Conservation (phyloP, 148 eudicot genomes). For the Fagopyrum esculentum region DNA sequence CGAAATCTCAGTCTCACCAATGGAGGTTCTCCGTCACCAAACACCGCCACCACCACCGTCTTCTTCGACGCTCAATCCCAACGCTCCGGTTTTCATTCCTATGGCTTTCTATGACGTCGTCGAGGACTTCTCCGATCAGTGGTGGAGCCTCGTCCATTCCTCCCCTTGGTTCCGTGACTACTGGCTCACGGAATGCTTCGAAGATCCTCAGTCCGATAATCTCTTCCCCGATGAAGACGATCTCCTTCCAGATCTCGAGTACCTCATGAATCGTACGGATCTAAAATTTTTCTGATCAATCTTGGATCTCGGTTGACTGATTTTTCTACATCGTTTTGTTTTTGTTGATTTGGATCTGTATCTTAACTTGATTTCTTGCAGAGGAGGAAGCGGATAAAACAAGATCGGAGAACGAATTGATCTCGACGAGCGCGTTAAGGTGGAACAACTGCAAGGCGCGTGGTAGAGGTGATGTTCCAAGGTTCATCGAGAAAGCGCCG, state of each 20-base stretch:
- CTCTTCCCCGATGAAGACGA: slow-evolving; percentile 20
- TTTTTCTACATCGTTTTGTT: not conserved
- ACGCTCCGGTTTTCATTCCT: slow-evolving; percentile 89
- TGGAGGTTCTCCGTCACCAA: slow-evolving; percentile 11
- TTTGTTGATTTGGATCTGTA: not conserved
- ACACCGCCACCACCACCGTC: slow-evolving; percentile 5
- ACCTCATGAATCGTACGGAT: slow-evolving; percentile 22
- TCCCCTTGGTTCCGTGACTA: slow-evolving; percentile 79
- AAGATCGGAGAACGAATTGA: slow-evolving; percentile 35
- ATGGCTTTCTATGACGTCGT: slow-evolving; percentile 53
- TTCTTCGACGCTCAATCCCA: slow-evolving; percentile 51
- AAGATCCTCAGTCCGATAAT: slow-evolving; percentile 33
- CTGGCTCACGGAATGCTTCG: slow-evolving; percentile 72
- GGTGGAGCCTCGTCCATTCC: slow-evolving; percentile 80
- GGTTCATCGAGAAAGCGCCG: slow-evolving; percentile 50
- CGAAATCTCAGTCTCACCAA: not conserved
- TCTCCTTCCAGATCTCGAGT: slow-evolving; percentile 29
- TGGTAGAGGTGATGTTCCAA: slow-evolving; percentile 9
- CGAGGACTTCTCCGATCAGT: slow-evolving; percentile 78
- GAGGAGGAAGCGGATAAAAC: slow-evolving; percentile 26
- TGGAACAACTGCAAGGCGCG: slow-evolving; percentile 32
- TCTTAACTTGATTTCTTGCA: slow-evolving; percentile 9
- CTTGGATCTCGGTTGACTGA: not conserved
- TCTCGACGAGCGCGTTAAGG: slow-evolving; percentile 38
- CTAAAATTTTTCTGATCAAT: not conserved